phyloP scores from a whole-genome alignment of 148 eudicot genomes.

The Vaccinium vitisidaea region DNA sequence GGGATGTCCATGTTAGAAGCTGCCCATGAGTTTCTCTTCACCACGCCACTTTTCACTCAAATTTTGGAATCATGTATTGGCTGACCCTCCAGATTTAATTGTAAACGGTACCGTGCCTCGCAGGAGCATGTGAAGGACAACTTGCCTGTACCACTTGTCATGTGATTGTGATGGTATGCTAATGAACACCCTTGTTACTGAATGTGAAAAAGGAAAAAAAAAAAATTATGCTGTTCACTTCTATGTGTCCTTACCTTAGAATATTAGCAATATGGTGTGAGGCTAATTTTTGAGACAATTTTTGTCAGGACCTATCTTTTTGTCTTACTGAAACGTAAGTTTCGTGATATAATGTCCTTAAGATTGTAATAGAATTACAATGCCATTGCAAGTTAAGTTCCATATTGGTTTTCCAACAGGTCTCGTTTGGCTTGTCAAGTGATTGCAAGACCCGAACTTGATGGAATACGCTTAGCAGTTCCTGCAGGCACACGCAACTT shows the following conservation, averaged over 20 bases:
- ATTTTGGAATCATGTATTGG: neutral
- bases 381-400: neutral
- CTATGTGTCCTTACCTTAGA: neutral
- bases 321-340: slow-evolving; percentile 92
- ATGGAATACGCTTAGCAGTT: slow-evolving; percentile 84
- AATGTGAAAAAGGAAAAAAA: neutral
- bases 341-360: slow-evolving; percentile 7
- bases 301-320: slow-evolving; percentile 84
- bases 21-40: slow-evolving; percentile 35
- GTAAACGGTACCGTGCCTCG: neutral
- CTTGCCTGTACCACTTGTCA: slow-evolving; percentile 99
- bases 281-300: slow-evolving; percentile 9
- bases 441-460: slow-evolving; percentile 76
- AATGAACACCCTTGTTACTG: neutral
- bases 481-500: slow-evolving; percentile 90
- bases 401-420: slow-evolving; percentile 33
- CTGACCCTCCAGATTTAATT: neutral
- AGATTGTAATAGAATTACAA: neutral
- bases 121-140: slow-evolving; percentile 99
- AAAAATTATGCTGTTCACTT: neutral
- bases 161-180: slow-evolving; percentile 83
- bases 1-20: slow-evolving; percentile 95
- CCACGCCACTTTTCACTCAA: too few species aligned
- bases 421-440: slow-evolving; percentile 97
- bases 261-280: neutral